Conservation (phyloP, 2,329 filamentous ascomycete genomes). For the Diplodia seriata region DNA sequence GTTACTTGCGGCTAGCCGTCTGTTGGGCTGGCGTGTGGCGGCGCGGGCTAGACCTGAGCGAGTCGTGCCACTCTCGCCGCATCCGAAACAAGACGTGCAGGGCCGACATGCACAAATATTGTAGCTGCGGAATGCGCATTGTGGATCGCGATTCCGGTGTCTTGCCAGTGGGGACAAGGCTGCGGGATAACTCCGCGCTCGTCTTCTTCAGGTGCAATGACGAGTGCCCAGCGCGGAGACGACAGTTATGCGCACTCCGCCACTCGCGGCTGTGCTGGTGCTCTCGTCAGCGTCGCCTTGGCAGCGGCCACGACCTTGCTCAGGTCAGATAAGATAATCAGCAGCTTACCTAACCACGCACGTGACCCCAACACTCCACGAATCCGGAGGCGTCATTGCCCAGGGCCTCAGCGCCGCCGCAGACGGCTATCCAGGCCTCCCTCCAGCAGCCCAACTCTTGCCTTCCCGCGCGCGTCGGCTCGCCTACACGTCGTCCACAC, state of each 20-base stretch:
- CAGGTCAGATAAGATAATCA: conserved; percentile 19
- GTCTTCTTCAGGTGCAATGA: neutral
- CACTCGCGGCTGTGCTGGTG: conserved; percentile 4
- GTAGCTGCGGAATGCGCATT: conserved; percentile 14
- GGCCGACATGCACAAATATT: neutral
- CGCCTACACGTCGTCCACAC: conserved; percentile 1
- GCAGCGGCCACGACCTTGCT: conserved; percentile 9
- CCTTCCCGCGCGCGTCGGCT: conserved; percentile 10
- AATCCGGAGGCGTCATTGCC: conserved; percentile 16
- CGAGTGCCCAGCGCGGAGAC: conserved; percentile 3
- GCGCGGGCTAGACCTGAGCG: neutral
- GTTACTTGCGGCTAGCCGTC: too few species aligned
- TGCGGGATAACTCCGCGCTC: neutral
- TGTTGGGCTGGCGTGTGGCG: too few species aligned
- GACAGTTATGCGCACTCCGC: neutral
- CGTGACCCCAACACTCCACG: conserved; percentile 15
- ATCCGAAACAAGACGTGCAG: conserved; percentile 14
- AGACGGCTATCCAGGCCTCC: conserved; percentile 2
- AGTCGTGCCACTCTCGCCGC: conserved; percentile 16
- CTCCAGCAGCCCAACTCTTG: neutral
- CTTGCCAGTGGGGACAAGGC: conserved; percentile 15
- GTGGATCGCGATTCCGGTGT: conserved; percentile 13
- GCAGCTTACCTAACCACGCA: conserved; percentile 11
- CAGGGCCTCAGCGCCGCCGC: conserved; percentile 20
- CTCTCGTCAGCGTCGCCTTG: conserved; percentile 22